These are phyloP conservation scores for Metschnikowia bowlesiae DNA, from an alignment of 805 yeast species.

Conservation along the genomic window DNA sequence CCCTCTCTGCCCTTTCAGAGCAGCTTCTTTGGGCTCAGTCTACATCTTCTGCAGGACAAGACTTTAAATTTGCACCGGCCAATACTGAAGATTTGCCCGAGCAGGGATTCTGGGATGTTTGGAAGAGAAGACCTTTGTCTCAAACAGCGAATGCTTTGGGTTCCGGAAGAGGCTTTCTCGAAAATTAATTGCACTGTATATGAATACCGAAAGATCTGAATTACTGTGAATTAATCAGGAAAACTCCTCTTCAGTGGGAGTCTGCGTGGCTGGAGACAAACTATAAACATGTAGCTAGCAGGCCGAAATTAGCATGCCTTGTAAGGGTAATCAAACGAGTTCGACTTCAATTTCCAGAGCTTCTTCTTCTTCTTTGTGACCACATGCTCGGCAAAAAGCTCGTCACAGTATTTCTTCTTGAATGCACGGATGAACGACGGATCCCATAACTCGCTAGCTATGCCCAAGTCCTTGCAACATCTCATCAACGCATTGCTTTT, in stretches of 20 bases:
- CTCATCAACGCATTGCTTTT: constrained; percentile 96
- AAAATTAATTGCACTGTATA: constrained; percentile 21
- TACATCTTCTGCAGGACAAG: constrained; percentile 33
- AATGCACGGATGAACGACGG: constrained; percentile 68
- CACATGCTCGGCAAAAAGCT: constrained; percentile 80
- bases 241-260: background rate
- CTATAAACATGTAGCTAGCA: background rate
- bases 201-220: background rate
- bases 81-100: constrained; percentile 30
- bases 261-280: background rate
- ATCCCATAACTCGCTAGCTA: constrained; percentile 97
- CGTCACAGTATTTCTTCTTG: constrained; percentile 57
- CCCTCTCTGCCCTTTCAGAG: constrained; percentile 33
- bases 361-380: constrained; percentile 80
- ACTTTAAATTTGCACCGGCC: constrained; percentile 36
- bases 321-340: constrained; percentile 81
- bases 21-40: constrained; percentile 41
- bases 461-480: constrained; percentile 95
- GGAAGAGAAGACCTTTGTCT: constrained; percentile 74
- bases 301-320: constrained; percentile 29
- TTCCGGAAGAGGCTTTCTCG: constrained; percentile 55
- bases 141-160: constrained; percentile 78
- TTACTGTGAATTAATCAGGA: background rate
- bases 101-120: constrained; percentile 71
- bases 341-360: constrained; percentile 81